Conservation (phyloP, 352 stramenopile genomes). For the Globisporangium paroecandrum region DNA sequence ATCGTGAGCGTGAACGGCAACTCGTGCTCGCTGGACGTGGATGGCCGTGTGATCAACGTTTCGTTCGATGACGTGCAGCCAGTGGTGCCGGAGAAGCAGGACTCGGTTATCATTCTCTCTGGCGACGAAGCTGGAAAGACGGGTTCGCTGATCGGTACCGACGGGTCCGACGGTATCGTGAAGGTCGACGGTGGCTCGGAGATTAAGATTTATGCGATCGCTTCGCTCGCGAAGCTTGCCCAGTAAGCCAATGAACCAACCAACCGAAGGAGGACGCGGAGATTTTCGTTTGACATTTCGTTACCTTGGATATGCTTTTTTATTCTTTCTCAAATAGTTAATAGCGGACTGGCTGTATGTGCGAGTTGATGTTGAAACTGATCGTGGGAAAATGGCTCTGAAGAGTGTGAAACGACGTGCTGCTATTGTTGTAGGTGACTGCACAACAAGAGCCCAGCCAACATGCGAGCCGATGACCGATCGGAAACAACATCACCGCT, state of each 20-base stretch:
- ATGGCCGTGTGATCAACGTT: slow-evolving; percentile 66
- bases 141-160: slow-evolving; percentile 83
- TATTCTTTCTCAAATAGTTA: slow-evolving; percentile 11
- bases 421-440: neutral
- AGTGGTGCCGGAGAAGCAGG: slow-evolving; percentile 82
- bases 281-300: slow-evolving; percentile 6
- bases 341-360: neutral
- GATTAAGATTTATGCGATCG: slow-evolving; percentile 89
- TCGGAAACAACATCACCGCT: slow-evolving; percentile 9
- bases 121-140: slow-evolving; percentile 83
- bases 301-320: slow-evolving; percentile 2
- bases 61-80: slow-evolving; percentile 68
- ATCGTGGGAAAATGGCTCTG: neutral
- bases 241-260: slow-evolving; percentile 40
- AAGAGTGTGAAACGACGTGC: slow-evolving; percentile 9
- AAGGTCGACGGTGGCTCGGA: slow-evolving; percentile 86
- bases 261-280: slow-evolving; percentile 1
- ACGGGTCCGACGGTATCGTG: slow-evolving; percentile 83
- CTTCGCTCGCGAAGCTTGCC: slow-evolving; percentile 77
- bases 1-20: slow-evolving; percentile 69
- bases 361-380: slow-evolving; percentile 4
- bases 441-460: neutral
- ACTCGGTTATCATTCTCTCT: slow-evolving; percentile 85
- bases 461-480: slow-evolving; percentile 13
- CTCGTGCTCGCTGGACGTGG: slow-evolving; percentile 78